Percentiles rank a stretch among this genome's conserved stretches.
phyloP scores from a whole-genome alignment of 202 grass and related monocot species.

The Eragrostis tef region DNA sequence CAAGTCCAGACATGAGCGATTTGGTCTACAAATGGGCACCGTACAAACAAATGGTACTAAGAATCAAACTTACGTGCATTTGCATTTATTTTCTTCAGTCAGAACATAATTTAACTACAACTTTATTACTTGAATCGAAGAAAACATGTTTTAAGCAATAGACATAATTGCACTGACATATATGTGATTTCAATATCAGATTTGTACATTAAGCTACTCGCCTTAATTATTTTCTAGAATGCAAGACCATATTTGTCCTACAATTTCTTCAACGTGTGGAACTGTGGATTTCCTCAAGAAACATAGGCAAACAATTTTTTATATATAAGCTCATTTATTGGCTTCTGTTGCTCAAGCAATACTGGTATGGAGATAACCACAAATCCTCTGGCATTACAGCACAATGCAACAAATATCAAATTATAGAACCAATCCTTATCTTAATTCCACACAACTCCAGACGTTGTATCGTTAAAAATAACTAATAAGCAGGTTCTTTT shows the following conservation, averaged over 20 bases:
- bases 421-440: no score
- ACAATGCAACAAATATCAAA: constrained; percentile 5
- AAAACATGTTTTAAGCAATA: neutral
- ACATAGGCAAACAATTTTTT: constrained; percentile 34
- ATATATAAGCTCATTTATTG: constrained; percentile 14
- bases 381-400: neutral
- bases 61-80: neutral
- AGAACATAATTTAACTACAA: constrained; percentile 25
- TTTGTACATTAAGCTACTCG: neutral
- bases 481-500: constrained; percentile 11
- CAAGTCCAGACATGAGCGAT: neutral
- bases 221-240: constrained; percentile 34
- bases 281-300: constrained; percentile 20
- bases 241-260: neutral
- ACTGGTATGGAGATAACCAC: neutral
- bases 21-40: neutral
- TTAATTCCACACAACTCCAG: constrained; percentile 17
- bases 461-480: constrained; percentile 26
- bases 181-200: constrained; percentile 18
- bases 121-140: constrained; percentile 1
- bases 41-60: constrained; percentile 12
- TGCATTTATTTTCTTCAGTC: constrained; percentile 31
- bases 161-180: neutral
- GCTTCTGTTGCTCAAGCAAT: constrained; percentile 5
- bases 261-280: neutral